These are phyloP conservation scores for Xylaria sp. DNA, from an alignment of 2,329 filamentous ascomycete species.

Conservation along the genomic window DNA sequence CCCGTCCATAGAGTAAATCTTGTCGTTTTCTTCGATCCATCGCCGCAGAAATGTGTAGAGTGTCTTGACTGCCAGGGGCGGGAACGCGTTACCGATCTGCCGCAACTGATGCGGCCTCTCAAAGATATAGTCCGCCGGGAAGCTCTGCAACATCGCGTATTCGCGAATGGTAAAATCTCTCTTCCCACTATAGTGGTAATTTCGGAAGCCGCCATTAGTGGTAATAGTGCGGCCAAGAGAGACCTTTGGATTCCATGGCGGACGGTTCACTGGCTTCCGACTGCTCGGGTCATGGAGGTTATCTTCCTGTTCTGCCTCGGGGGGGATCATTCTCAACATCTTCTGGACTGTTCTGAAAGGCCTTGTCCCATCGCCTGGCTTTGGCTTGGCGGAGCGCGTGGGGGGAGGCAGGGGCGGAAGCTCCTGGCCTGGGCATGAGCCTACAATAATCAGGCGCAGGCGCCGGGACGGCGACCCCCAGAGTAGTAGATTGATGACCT, in stretches of 20 bases:
- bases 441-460: constrained; percentile 59
- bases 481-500: constrained; percentile 54
- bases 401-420: constrained; percentile 67
- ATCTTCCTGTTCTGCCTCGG: constrained; percentile 26
- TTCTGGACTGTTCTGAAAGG: constrained; percentile 49
- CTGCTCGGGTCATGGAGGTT: constrained; percentile 45
- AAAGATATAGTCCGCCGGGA: constrained; percentile 65
- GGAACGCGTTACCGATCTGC: constrained; percentile 82
- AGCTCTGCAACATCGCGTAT: constrained; percentile 69
- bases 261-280: constrained; percentile 33
- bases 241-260: constrained; percentile 49
- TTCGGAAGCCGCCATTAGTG: constrained; percentile 58
- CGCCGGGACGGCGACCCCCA: constrained; percentile 56
- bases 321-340: constrained; percentile 43
- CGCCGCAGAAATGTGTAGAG: constrained; percentile 52
- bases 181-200: constrained; percentile 67
- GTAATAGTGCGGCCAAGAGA: constrained; percentile 64
- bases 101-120: constrained; percentile 49
- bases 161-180: constrained; percentile 70
- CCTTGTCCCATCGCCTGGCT: constrained; percentile 34
- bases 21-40: constrained; percentile 50
- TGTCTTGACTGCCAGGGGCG: constrained; percentile 58
- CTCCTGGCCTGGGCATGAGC: constrained; percentile 67
- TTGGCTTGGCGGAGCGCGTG: constrained; percentile 54
- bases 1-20: constrained; percentile 27